phyloP scores from a whole-genome alignment of 768 basidiomycete genomes.

The Serendipita indica region DNA sequence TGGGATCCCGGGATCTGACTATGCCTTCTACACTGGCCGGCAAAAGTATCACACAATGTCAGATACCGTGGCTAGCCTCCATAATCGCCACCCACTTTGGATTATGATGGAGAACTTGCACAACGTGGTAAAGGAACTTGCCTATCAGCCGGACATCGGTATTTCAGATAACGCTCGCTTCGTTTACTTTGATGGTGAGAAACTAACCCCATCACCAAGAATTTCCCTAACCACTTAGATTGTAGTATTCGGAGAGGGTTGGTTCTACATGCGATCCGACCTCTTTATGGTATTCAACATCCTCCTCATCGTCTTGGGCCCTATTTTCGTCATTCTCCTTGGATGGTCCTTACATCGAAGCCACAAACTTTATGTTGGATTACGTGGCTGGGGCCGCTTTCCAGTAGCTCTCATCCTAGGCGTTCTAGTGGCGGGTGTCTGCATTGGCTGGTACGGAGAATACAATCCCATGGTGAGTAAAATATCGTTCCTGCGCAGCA shows the following conservation, averaged over 20 bases:
- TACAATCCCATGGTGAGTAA: slow-evolving; percentile 48
- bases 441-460: slow-evolving; percentile 35
- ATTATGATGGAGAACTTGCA: slow-evolving; percentile 58
- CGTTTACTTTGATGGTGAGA: slow-evolving; percentile 65
- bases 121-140: slow-evolving; percentile 39
- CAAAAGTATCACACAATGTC: slow-evolving; percentile 64
- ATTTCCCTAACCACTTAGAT: background rate
- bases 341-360: slow-evolving; percentile 22
- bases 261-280: slow-evolving; percentile 4
- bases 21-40: slow-evolving; percentile 64
- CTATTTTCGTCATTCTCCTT: slow-evolving; percentile 18
- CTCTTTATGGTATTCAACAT: slow-evolving; percentile 1
- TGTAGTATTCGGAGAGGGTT: background rate
- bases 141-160: slow-evolving; percentile 24
- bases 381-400: slow-evolving; percentile 37
- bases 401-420: slow-evolving; percentile 42
- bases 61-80: slow-evolving; percentile 48
- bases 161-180: slow-evolving; percentile 19
- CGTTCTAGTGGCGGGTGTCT: slow-evolving; percentile 30
- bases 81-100: slow-evolving; percentile 50
- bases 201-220: background rate
- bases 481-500: background rate
- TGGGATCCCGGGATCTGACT: slow-evolving; percentile 55
- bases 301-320: background rate
- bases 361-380: slow-evolving; percentile 10